Base-by-base conservation (phyloP, 176 grass and related monocot genomes). In the Zea luxurians region DNA sequence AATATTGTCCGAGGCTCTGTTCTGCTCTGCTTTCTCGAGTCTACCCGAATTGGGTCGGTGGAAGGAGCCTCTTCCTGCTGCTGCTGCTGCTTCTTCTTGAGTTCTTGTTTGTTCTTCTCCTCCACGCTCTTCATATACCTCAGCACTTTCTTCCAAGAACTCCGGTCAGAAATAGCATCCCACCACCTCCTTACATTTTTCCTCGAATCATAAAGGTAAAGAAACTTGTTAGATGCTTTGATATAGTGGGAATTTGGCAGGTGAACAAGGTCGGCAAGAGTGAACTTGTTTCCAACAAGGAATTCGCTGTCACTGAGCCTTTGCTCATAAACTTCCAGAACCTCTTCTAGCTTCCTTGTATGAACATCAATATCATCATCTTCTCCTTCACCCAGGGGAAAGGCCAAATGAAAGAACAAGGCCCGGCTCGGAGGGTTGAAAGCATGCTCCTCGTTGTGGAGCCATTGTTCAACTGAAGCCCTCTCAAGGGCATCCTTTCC, bases 381-480 rank as follows among this genome's bases (percentile, higher is more conserved):
- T 27, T 79, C 74, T n/a, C n/a, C n/a, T 37, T 64, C 64, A 36
- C 70, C 46, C 4, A 66, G 7, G 27, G 87, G 70, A 55, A 97
- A 94, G 63, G 94, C 91, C 62, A 97, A 70, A 75, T 94, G 87
- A 82, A 88, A 93, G 75, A 88, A 90, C 60, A 97, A 80, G 47
- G 86, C 83, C 78, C 77, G 77, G 79, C 94, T 97, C 3, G 94
- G 89, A n/a, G 89, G 94, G 67, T 97, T 82, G 77, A 97, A 97
- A 73, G 74, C 74, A 21, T 92, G 94, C 82, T 94, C 91, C 76
- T 97, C 91, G 37, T 88, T 78, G 60, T 94, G 92, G 42, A 97
- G 91, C 94, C 94, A 97, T 88, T 97, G 91, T 80, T 97, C 94
- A 9, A 97, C 89, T 4, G 85, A 93, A 74, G 86, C 91, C 80